Evolutionary conservation across 1,284 basidiomycete genomes (phyloP), one percentile per base, ranked within the genome.

Genomic region (Sporisorium graminicola): DNA sequence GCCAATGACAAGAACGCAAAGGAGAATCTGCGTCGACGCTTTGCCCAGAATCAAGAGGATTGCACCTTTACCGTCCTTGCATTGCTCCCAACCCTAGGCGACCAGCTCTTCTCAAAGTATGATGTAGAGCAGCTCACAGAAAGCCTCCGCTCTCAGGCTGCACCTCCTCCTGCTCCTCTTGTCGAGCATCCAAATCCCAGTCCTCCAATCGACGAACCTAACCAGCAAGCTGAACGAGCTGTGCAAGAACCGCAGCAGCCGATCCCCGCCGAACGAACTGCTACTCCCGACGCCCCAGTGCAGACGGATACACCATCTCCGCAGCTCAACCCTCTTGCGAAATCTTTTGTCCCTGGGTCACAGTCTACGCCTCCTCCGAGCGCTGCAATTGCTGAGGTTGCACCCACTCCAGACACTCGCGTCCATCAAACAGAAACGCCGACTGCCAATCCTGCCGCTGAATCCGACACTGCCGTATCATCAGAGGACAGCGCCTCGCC

Each of bases 41-140:
- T 95, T 85, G 88, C 90, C 46, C 91, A 93, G 80, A 94, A 92
- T 57, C 92, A 93, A 77, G 91, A 94, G 71, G 92, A 95, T 83
- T 90, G 91, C 51, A 90, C 90, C 13, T 96, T 91, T 82, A 95
- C 93, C 1, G 88, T 93, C 43, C 90, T 93, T 83, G 91, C 92
- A 0, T 89, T 94, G 35, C 87, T 95, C 10, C 92, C 93, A 0
- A 92, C 92, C 0, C 88, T 96, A 12, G 90, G 91, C 1, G 88
- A 90, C 18, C 91, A 92, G 76, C 89, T 96, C 14, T 87, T 93
- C 18, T 87, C 89, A 29, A 90, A 90, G 51, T 92, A 95, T 90
- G 91, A 96, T 79, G 92, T 96, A 22, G 94, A 96, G 79, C 87
- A 88, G 1, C 87, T 94, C 14, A 94, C 92, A 0, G 86, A 89